Base-by-base conservation (phyloP, 306 rosid species). In the Casuarina cunninghamiana region DNA sequence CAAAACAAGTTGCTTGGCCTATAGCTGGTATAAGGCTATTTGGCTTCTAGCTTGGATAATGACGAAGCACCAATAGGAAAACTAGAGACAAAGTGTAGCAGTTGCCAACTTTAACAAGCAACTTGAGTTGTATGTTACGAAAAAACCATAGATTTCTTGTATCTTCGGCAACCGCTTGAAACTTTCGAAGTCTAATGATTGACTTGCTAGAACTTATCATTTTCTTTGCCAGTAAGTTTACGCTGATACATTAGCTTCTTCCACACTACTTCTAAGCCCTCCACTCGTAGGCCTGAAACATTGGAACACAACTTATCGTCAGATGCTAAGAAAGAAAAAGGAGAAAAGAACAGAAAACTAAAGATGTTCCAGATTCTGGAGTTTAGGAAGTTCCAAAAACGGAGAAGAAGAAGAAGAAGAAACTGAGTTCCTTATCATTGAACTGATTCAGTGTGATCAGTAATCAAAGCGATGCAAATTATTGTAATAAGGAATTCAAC, bases 271-370 rank as follows among this genome's bases (percentile, higher is more conserved):
- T 53, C 48, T 57, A 51, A 87, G 80, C 79, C 91, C 91, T 74
- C 93, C 93, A 74, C 93, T 91, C 1, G 93, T 76, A 60, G 96
- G 91, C 89, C 93, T 91, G 73, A 83, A 79, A 71, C 45, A 72
- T 37, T 53, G 38, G 21, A 39, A 35, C 12, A 32, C 8, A 74
- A 77, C 11, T 26, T 61, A 42, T 42, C 63, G 72, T 79, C 66
- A 72, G 68, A 72, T 72, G 8, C 32, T 26, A 26, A 26, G 32
- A 26, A 26, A 26, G 32, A 26, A 26, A 26, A 26, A 26, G 32
- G 32, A 26, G 32, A 26, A 54, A 35, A 42, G 17, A 45, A 51
- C 2, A 50, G 5, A 19, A 0, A 45, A 6, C 2, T 4, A 41
- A 39, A 8, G 37, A n/a, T 16, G 7, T 51, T 51, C 53, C 35